Conservation (phyloP, 2,329 filamentous ascomycete genomes). For the Cladophialophora psammophila region DNA sequence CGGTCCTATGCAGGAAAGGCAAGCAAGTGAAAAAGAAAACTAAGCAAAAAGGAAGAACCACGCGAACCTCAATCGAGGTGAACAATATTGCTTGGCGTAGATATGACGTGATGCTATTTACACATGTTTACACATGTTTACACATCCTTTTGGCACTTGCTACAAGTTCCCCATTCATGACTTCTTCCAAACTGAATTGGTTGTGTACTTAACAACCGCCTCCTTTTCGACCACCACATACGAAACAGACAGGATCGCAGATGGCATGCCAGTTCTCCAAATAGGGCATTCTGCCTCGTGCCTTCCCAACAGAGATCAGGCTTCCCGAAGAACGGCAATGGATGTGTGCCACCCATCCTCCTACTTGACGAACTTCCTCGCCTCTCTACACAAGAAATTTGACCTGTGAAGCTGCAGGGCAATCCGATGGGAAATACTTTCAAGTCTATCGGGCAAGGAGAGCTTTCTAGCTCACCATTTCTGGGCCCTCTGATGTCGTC, state of each 20-base stretch:
- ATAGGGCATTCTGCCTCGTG: no score
- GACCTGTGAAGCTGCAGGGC: background rate
- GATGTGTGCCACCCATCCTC: no score
- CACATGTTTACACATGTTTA: no score
- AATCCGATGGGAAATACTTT: background rate
- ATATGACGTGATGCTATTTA: slow-evolving; percentile 5
- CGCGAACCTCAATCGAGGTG: slow-evolving; percentile 4
- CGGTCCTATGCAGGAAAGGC: background rate
- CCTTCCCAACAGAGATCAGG: no score
- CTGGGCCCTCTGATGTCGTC: background rate
- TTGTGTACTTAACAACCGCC: no score
- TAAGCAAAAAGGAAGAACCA: background rate
- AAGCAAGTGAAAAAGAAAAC: background rate
- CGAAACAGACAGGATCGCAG: no score
- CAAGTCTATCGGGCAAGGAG: background rate
- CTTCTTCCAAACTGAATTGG: background rate
- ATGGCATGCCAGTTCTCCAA: no score
- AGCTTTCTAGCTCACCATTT: background rate
- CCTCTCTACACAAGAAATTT: background rate
- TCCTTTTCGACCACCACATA: no score
- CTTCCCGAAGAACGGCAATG: no score
- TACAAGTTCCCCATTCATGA: background rate
- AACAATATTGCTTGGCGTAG: slow-evolving; percentile 2
- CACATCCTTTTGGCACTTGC: background rate
- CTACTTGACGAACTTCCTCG: no score